A percentile compares a stretch with the other conserved stretches of the same genome.
These are phyloP conservation scores for Dothideomycetes sp. DNA, from an alignment of 2,329 filamentous ascomycete genomes.

Conservation along the genomic window DNA sequence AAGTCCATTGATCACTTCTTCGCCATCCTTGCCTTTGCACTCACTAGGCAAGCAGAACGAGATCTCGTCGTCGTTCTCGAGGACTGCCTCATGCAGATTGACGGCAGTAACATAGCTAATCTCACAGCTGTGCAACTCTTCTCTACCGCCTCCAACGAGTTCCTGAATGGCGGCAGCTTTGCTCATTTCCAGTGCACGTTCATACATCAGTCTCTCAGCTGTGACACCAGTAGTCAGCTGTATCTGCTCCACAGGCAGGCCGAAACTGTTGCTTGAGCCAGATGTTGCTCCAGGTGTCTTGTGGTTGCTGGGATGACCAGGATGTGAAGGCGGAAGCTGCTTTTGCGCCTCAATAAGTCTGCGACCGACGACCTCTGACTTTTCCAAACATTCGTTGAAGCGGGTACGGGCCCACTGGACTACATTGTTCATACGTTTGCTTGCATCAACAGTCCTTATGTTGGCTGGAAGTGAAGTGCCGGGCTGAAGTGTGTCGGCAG, in stretches of 20 bases:
- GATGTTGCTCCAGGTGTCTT: constrained; percentile 41
- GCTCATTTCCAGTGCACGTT: constrained; percentile 94
- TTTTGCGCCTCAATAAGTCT: constrained; percentile 81
- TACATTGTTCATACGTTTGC: constrained; percentile 73
- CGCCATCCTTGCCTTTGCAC: constrained; percentile 35
- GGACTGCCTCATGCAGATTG: constrained; percentile 84
- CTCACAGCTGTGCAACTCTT: constrained; percentile 78
- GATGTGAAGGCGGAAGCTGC: constrained; percentile 71
- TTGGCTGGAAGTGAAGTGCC: constrained; percentile 12
- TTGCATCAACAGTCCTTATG: constrained; percentile 32
- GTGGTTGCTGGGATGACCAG: constrained; percentile 74
- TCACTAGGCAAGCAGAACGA: constrained; percentile 31
- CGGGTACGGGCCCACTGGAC: constrained; percentile 91
- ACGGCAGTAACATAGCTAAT: constrained; percentile 90
- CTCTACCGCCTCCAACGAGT: constrained; percentile 56
- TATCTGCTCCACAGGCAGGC: constrained; percentile 65
- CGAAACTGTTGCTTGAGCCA: constrained; percentile 40
- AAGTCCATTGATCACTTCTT: constrained; percentile 39
- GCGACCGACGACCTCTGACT: constrained; percentile 84
- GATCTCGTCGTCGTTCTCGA: constrained; percentile 66
- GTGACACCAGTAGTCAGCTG: constrained; percentile 80
- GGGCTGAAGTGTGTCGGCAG: constrained; percentile 8
- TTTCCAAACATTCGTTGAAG: constrained; percentile 96
- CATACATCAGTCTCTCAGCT: constrained; percentile 96
- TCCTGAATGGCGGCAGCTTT: constrained; percentile 89